Evolutionary conservation across 768 basidiomycete species (phyloP), one percentile per base, ranked within the genome.

Genomic region (Hypholoma sublateritium): DNA sequence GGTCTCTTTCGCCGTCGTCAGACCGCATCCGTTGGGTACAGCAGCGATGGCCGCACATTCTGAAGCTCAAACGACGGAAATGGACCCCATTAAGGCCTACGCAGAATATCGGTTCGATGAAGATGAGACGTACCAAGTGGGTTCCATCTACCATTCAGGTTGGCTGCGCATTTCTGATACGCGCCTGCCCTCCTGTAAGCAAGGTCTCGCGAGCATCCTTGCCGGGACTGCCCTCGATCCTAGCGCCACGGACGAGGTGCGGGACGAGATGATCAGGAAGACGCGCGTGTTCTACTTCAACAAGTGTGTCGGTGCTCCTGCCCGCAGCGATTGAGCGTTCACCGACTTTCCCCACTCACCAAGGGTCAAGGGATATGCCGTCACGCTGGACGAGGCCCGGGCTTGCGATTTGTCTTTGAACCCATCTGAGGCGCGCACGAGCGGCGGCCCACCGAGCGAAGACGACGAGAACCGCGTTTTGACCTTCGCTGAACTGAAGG

Each of bases 221-320:
- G 67, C 78, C 5, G 77, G 74, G 13, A 74, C 74, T 12, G 67
- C 77, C 3, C 59, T 79, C 34, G 65, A 72, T 8, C 62, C 65
- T n/a, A 65, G 65, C 59, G 64, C 66, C 74, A 7, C 28, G 1
- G 28, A 32, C 28, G 75, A 74, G 17, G 73, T 79, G 34, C 70
- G 64, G 54, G 78, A 80, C 13, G 79, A 83, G 22, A 70, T 82
- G 28, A 56, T 85, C 34, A 76, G 81, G 9, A 78, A 77, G 37
- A 82, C 83, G 1, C 76, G 81, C 16, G 77, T 90, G 0, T 91
- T 88, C 66, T 91, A 89, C 71, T 91, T 89, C 70, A 91, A 89
- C 56, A 72, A 68, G 74, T 70, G 74, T 73, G 85, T 83, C 59
- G 41, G 61, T 55, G 28, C 16, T 50, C 28, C 17, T 42, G 25